These are phyloP conservation scores for Talaromyces liani DNA, from an alignment of 495 filamentous ascomycete species.

Conservation along the genomic window DNA sequence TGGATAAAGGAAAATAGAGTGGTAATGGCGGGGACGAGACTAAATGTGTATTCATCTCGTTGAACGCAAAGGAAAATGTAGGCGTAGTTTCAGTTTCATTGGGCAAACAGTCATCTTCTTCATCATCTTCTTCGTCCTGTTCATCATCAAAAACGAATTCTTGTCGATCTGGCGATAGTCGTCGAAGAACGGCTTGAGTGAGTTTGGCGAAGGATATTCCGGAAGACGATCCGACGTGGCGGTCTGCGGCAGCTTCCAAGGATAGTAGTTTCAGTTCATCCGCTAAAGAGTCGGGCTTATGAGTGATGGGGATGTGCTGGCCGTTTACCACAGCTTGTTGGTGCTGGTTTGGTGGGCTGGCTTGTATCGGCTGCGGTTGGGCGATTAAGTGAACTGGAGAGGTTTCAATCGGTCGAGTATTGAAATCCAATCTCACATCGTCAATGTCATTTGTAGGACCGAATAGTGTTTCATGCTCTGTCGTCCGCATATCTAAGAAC, in stretches of 20 bases:
- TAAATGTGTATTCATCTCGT: slow-evolving; percentile 13
- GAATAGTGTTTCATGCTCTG: background rate
- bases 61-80: slow-evolving; percentile 12
- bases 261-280: slow-evolving; percentile 27
- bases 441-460: background rate
- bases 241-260: slow-evolving; percentile 29
- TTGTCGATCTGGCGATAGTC: slow-evolving; percentile 39
- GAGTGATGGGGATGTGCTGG: background rate
- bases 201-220: slow-evolving; percentile 31
- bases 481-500: slow-evolving; percentile 5
- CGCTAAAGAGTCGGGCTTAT: slow-evolving; percentile 16
- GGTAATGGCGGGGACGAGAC: slow-evolving; percentile 12
- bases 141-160: slow-evolving; percentile 28
- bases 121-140: slow-evolving; percentile 6
- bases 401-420: background rate
- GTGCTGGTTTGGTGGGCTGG: background rate
- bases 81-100: slow-evolving; percentile 10
- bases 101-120: slow-evolving; percentile 4
- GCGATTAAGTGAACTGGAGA: background rate
- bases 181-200: slow-evolving; percentile 31
- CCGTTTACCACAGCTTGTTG: background rate
- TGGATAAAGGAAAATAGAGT: slow-evolving; percentile 11
- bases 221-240: slow-evolving; percentile 31
- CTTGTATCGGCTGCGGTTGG: background rate
- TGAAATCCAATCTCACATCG: background rate